A percentile compares a stretch with the other conserved stretches of the same genome.
These are phyloP conservation scores for Eleusine coracana DNA, from an alignment of 176 grass and related monocot genomes.

Conservation along the genomic window DNA sequence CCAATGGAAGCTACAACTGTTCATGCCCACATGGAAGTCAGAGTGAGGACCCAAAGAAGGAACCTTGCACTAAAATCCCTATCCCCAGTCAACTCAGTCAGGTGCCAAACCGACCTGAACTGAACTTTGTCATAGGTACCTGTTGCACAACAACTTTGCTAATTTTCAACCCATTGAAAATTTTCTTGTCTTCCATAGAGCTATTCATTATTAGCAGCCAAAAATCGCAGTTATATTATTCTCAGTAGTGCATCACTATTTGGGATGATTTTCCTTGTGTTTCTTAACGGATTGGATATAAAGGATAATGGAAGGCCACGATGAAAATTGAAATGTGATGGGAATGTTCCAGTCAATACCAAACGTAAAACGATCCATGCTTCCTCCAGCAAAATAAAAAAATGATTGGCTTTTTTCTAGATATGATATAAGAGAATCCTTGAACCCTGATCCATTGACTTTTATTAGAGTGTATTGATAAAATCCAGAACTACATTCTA, in stretches of 20 bases:
- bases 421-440: too few species aligned
- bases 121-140: neutral
- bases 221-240: neutral
- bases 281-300: neutral
- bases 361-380: neutral
- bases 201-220: too few species aligned
- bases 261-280: neutral
- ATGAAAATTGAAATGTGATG: too few species aligned
- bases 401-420: too few species aligned
- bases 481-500: too few species aligned
- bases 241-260: neutral
- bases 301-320: too few species aligned
- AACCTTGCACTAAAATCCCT: neutral
- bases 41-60: neutral
- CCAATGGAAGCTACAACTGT: neutral
- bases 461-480: too few species aligned
- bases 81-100: too few species aligned
- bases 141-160: neutral
- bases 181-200: neutral
- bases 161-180: neutral
- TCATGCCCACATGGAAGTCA: neutral
- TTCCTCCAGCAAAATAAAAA: neutral
- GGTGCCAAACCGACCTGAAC: neutral
- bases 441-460: too few species aligned
- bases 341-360: neutral